Evolutionary conservation across 2,329 filamentous ascomycete genomes (phyloP).

Genomic region (Diplodia scrobiculata): DNA sequence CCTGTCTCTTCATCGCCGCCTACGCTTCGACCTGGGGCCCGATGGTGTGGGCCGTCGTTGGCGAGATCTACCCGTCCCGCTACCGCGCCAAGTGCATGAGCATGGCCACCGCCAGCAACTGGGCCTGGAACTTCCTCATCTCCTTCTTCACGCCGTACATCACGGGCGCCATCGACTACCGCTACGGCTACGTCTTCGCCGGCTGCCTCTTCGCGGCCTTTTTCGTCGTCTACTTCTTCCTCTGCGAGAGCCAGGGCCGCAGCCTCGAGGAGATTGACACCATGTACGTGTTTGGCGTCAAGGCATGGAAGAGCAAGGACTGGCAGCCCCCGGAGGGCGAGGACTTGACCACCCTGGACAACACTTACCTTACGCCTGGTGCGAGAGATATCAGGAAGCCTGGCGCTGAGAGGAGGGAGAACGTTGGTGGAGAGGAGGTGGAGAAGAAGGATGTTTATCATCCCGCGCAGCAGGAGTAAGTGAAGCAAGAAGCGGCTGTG

Average conservation of each 20-base stretch:
- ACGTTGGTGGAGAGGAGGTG: background rate
- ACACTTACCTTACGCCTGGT: slow-evolving; percentile 41
- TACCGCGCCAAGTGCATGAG: slow-evolving; percentile 48
- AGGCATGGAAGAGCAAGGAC: slow-evolving; percentile 59
- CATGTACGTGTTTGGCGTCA: slow-evolving; percentile 64
- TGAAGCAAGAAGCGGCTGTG: background rate
- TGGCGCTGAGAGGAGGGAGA: slow-evolving; percentile 1
- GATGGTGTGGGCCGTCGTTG: slow-evolving; percentile 41
- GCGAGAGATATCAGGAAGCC: slow-evolving; percentile 41
- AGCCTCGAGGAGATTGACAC: slow-evolving; percentile 50
- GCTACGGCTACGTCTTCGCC: slow-evolving; percentile 47
- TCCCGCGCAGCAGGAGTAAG: background rate
- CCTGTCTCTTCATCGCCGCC: slow-evolving; percentile 42
- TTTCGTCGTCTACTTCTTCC: slow-evolving; percentile 45
- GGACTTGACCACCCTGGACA: slow-evolving; percentile 40
- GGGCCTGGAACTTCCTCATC: slow-evolving; percentile 38
- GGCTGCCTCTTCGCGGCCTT: slow-evolving; percentile 41
- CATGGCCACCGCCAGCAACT: slow-evolving; percentile 41
- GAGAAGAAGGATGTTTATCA: slow-evolving; percentile 18
- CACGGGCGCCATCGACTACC: slow-evolving; percentile 43
- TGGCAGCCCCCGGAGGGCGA: slow-evolving; percentile 50
- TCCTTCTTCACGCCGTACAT: slow-evolving; percentile 57
- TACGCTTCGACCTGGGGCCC: slow-evolving; percentile 43
- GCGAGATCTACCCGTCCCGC: slow-evolving; percentile 41
- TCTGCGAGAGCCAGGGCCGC: slow-evolving; percentile 44